Percentiles rank a stretch among this genome's conserved stretches.
Evolutionary conservation across 768 basidiomycete species (phyloP).

Genomic region (Kwoniella sp.): DNA sequence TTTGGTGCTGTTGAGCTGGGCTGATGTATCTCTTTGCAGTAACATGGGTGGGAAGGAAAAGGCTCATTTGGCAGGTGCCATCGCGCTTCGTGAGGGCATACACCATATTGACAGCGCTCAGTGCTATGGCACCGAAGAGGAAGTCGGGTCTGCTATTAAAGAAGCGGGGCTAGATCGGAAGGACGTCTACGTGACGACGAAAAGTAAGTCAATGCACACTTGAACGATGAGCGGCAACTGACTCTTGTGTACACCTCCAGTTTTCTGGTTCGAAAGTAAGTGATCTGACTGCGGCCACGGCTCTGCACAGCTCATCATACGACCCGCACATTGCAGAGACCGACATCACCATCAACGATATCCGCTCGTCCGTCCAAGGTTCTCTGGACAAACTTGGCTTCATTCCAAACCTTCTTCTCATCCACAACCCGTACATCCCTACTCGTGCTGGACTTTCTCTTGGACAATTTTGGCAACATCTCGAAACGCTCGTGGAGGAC

Average conservation of each 20-base stretch:
- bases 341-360: constrained; percentile 17
- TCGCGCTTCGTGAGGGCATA: constrained; percentile 42
- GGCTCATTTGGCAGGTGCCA: constrained; percentile 14
- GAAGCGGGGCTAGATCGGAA: constrained; percentile 26
- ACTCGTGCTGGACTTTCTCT: constrained; percentile 38
- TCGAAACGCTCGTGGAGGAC: constrained; percentile 30
- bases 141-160: constrained; percentile 28
- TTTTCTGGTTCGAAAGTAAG: background rate
- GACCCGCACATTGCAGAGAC: background rate
- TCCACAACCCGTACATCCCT: constrained; percentile 50
- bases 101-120: constrained; percentile 47
- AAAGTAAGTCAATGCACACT: constrained; percentile 23
- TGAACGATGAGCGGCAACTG: background rate
- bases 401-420: constrained; percentile 43
- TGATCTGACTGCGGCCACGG: no score
- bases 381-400: constrained; percentile 34
- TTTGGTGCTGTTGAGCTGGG: background rate
- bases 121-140: constrained; percentile 43
- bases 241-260: background rate
- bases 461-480: constrained; percentile 31
- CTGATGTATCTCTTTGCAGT: background rate
- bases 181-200: constrained; percentile 47
- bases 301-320: no score
- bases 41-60: constrained; percentile 30
- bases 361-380: constrained; percentile 31